Base-by-base conservation (phyloP, 163 green algal species). In the Scenedesmus sp. region DNA sequence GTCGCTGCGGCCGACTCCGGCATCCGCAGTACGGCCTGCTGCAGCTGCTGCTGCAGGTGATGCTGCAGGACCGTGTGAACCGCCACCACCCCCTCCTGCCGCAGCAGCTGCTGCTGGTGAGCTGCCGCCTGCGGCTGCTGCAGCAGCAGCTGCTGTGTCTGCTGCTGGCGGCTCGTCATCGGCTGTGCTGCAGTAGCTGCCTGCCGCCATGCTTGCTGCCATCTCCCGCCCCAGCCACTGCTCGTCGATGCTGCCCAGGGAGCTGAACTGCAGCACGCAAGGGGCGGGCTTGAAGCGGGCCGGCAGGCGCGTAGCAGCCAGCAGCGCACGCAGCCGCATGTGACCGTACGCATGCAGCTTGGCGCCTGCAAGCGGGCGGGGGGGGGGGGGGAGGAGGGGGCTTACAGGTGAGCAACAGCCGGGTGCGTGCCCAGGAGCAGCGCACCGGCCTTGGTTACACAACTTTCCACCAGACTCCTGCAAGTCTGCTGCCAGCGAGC, bases 191-290 rank as follows among this genome's bases (percentile, higher is more conserved):
- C 46, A 70, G 56, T 86, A 92, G 10, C 51, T 73, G 9, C 94
- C 94, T n/a, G 94, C 94, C 26, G 91, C 89, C 49, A 97, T 72
- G 88, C 92, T 95, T 12, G 53, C 73, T 0, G 82, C 76, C 33
- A 98, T 95, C 90, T 98, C 94, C 9, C 91, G 79, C 59, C 70
- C 26, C 40, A 98, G 78, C 95, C 96, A 98, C 9, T 90, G 94
- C 30, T 95, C 90, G 35, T 95, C 91, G 33, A 98, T 73, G 51
- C 85, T 94, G 6, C 97, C 97, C 87, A 98, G 86, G 40, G 92
- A 96, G 53, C 91, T 96, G 94, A 93, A 98, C 92, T 99, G 97
- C 9, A 93, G 93, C 0, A 96, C 44, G 30, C 98, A n/a, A 13
- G 91, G 93, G 0, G 95, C 85, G 0, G 40, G 51, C 37, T 44